Evolutionary conservation across 75 land plant species (phyloP), one percentile per base, ranked within the genome.

Genomic region (Ceratopteris richardii): DNA sequence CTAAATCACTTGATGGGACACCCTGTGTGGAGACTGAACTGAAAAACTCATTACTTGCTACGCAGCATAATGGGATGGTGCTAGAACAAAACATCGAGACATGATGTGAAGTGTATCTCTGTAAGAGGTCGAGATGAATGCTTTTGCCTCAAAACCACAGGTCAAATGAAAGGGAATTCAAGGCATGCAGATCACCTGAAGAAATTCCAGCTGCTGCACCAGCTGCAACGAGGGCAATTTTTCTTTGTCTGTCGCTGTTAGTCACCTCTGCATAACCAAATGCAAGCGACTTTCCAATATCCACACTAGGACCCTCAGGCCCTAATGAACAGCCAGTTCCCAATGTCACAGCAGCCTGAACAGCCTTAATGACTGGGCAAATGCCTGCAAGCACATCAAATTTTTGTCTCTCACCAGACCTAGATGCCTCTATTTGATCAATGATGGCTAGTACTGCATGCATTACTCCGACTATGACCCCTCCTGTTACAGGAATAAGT

Each of bases 141-240:
- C 37, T 33, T 9, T 33, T n/a, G n/a, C 37, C 9, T 33, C 3
- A 33, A 33, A 33, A 4, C 9, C 37, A 33, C 37, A 4, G 37
- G 37, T 33, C n/a, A 33, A 9, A 33, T 33, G 37, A 33, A 3
- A 33, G 37, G 9, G 3, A 33, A 33, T 33, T 9, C 9, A 9
- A 33, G 37, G 9, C 3, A 33, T 33, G 9, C 42, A 24, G 39
- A 48, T 14, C 70, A 90, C 98, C 98, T 81, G 98, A 85, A 66
- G 98, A 73, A 64, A 94, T 94, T 20, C 98, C 98, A 70, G 98
- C 90, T 51, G 98, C 98, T 58, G 98, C 96, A 70, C 98, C 98
- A 73, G 98, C 98, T 58, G 98, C 98, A 70, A 86, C 81, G 61
- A 94, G 83, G 26, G 98, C 98, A 31, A 90, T 94, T 57, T 66